Evolutionary conservation across 1,284 basidiomycete species (phyloP).

Genomic region (Acaromyces ingoldii): DNA sequence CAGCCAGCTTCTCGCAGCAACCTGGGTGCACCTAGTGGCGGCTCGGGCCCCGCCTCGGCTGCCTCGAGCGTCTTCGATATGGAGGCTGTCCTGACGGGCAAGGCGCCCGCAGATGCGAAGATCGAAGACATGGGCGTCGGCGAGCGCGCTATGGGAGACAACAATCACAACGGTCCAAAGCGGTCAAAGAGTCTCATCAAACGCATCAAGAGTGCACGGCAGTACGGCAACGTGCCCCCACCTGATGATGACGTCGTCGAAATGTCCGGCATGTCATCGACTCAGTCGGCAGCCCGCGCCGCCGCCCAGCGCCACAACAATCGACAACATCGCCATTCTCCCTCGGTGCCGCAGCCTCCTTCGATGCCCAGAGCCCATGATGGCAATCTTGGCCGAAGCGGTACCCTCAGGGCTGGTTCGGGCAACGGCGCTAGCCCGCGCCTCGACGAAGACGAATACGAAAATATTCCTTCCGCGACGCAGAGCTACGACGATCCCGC

Average conservation of each 20-base stretch:
- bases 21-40: not conserved
- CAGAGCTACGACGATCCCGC: not conserved
- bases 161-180: conserved; percentile 17
- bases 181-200: conserved; percentile 41
- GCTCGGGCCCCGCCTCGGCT: conserved; percentile 20
- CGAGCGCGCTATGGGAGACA: not conserved
- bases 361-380: no score
- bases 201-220: conserved; percentile 31
- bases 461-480: no score
- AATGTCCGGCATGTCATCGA: conserved; percentile 13
- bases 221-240: conserved; percentile 39
- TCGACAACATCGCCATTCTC: conserved; percentile 36
- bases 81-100: conserved; percentile 45
- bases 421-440: not conserved
- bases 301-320: conserved; percentile 12
- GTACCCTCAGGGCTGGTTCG: not conserved
- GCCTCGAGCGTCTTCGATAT: conserved; percentile 42
- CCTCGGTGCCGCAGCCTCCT: conserved; percentile 19
- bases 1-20: conserved; percentile 22
- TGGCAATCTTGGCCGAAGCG: conserved; percentile 7
- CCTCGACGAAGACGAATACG: no score
- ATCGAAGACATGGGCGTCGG: no score
- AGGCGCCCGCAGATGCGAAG: conserved; percentile 1
- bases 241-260: conserved; percentile 27
- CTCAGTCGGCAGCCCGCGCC: conserved; percentile 12